Evolutionary conservation across 257 asterid genomes (phyloP).

Genomic region (Scutellaria baicalensis): DNA sequence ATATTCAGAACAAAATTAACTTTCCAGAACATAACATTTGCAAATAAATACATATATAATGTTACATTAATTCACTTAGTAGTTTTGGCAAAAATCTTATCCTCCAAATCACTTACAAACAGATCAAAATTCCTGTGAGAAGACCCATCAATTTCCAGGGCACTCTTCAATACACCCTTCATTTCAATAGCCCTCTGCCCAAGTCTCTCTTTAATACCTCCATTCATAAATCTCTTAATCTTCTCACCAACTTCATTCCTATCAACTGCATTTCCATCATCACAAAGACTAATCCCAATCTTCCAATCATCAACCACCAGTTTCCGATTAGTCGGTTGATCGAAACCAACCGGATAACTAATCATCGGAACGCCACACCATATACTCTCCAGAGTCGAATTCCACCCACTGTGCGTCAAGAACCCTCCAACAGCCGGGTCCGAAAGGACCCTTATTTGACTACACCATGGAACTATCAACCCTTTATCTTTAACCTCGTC

Average conservation of each 20-base stretch:
- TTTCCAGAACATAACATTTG: too few relatives aligned
- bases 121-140: background rate
- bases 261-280: conserved; percentile 11
- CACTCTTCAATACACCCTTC: background rate
- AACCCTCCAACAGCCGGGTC: conserved; percentile 37
- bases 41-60: too few relatives aligned
- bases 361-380: conserved; percentile 37
- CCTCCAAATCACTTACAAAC: background rate
- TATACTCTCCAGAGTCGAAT: conserved; percentile 33
- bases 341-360: conserved; percentile 16
- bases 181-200: conserved; percentile 3
- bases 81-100: background rate
- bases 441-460: conserved; percentile 24
- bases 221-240: conserved; percentile 24
- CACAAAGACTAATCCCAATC: conserved; percentile 40
- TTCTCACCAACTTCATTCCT: conserved; percentile 26
- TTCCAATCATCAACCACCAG: conserved; percentile 6
- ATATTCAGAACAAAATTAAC: too few relatives aligned
- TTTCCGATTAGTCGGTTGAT: conserved; percentile 11
- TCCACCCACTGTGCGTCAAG: conserved; percentile 49
- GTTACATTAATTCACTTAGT: conserved; percentile 5
- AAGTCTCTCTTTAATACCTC: background rate
- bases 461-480: conserved; percentile 39
- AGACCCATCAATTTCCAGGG: background rate
- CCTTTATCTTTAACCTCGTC: conserved; percentile 16